Evolutionary conservation across 176 grass and related monocot species (phyloP).

Genomic region (Triticum timopheevii): DNA sequence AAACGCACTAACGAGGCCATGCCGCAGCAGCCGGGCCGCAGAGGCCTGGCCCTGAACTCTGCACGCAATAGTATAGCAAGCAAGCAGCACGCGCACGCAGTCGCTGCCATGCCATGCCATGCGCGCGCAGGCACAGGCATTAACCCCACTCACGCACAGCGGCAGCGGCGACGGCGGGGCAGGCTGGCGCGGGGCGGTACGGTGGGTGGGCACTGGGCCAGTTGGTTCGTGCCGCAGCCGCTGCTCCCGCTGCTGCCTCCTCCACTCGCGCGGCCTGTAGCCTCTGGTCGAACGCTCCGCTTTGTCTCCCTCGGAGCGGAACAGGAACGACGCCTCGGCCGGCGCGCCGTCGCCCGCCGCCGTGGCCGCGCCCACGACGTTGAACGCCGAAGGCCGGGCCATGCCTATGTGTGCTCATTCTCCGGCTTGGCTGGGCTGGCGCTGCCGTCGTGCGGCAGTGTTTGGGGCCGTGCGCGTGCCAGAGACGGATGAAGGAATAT

Average conservation of each 20-base stretch:
- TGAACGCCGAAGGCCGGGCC: too few relatives aligned
- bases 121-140: not conserved
- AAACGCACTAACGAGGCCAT: not conserved
- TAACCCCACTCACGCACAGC: not conserved
- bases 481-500: not conserved
- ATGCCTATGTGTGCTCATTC: too few relatives aligned
- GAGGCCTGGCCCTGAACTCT: too few relatives aligned
- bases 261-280: not conserved
- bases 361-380: too few relatives aligned
- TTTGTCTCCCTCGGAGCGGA: constrained; percentile 38
- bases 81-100: not conserved
- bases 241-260: not conserved
- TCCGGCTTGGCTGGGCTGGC: too few relatives aligned
- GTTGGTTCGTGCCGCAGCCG: not conserved
- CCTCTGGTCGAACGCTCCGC: constrained; percentile 42
- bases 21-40: not conserved
- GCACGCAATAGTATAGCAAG: too few relatives aligned
- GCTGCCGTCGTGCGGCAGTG: not conserved
- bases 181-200: too few relatives aligned
- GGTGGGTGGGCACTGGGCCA: not conserved
- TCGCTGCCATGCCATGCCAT: not conserved
- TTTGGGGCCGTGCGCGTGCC: not conserved
- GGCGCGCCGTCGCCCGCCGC: not conserved
- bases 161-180: not conserved
- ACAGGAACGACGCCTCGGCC: not conserved